Base-by-base conservation (phyloP, 768 basidiomycete genomes). In the Rhodocollybia butyracea region DNA sequence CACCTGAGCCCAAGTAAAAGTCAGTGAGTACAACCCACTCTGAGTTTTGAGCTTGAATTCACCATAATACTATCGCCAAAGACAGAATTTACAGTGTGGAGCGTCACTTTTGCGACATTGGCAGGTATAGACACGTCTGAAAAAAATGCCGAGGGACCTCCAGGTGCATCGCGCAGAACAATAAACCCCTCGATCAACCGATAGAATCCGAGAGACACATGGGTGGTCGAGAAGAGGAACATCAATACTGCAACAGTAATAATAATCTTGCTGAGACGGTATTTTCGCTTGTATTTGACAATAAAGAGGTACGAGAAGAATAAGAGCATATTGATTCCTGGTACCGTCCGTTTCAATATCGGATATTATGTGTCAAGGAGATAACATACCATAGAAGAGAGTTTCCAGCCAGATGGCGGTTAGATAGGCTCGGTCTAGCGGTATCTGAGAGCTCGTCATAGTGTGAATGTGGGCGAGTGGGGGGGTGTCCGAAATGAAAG, bases 151-250 rank as follows among this genome's bases (percentile, higher is more conserved):
- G 57, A 66, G 12, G 69, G 69, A 12, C 65, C 67, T 31, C 69
- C 69, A 21, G 61, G 64, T 51, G 50, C 46, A 55, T 70, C 60
- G 42, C 64, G 65, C 30, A 60, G 59, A 46, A 59, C 55, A 58
- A 69, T 70, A 62, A 68, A 72, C 21, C 72, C 72, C 54, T 66
- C 61, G 46, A 73, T 68, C 45, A 73, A 66, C 15, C 72, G 66
- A 42, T 65, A 64, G 54, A 72, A 69, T 24, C 70, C 70, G 21
- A 73, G 58, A 32, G 67, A 67, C 39, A 71, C 66, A 51, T 73
- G 72, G 19, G 60, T 59, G 27, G 72, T 71, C 3, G 72, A 70
- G 54, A 71, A 68, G 32, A 58, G 48, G 59, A 69, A 72, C 69
- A 70, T 68, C 38, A 60, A 46, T 22, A 66, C 57, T 12, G 65